phyloP scores from a whole-genome alignment of 305 asterid species.

The Fraxinus platypoda region DNA sequence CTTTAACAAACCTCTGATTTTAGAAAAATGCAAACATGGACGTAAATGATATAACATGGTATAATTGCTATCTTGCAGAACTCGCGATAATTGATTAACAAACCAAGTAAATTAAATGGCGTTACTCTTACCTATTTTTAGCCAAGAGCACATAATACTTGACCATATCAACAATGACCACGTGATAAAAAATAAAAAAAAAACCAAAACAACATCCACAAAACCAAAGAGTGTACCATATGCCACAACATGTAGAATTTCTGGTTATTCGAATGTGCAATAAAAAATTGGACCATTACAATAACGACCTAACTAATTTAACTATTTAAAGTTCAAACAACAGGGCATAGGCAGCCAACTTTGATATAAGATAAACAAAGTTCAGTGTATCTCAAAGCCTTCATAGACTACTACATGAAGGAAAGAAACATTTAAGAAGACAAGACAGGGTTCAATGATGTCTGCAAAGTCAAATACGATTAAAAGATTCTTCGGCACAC shows the following conservation, averaged over 20 bases:
- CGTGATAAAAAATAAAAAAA: too few species aligned
- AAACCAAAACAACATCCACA: not conserved
- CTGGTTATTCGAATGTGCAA: slow-evolving; percentile 5
- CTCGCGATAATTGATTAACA: not conserved
- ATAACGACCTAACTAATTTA: slow-evolving; percentile 12
- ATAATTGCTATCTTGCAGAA: slow-evolving; percentile 2
- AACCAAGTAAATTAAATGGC: not conserved
- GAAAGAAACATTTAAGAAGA: not conserved
- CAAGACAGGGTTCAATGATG: not conserved
- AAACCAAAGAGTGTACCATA: not conserved
- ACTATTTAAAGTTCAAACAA: not conserved
- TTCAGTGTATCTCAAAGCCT: not conserved
- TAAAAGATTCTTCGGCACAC: not conserved
- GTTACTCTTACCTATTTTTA: not conserved
- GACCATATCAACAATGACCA: not conserved
- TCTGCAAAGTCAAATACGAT: not conserved
- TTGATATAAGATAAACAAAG: slow-evolving; percentile 2
- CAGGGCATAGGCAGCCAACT: not conserved
- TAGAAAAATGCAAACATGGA: not conserved
- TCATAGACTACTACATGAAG: not conserved
- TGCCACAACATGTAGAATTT: not conserved
- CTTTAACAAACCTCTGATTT: not conserved
- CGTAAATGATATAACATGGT: not conserved
- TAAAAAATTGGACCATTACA: not conserved
- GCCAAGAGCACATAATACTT: not conserved